Evolutionary conservation across 352 stramenopile species (phyloP).

Genomic region (Aphanomyces invadans): DNA sequence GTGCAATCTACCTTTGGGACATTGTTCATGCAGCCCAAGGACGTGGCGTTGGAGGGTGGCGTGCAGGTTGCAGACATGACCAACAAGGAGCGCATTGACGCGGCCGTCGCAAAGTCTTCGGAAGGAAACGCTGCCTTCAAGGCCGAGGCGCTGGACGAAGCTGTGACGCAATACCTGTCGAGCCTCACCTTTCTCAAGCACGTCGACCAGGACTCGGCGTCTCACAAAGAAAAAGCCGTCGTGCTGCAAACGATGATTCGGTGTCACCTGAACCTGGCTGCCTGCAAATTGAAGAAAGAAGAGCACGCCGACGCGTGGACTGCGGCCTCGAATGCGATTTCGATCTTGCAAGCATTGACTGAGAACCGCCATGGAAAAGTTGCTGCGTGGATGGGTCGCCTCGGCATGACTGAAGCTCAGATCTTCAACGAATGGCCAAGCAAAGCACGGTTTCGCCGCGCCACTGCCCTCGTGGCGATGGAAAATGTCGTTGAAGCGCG

Average conservation of each 20-base stretch:
- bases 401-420: conserved; percentile 65
- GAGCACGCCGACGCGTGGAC: conserved; percentile 60
- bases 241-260: conserved; percentile 86
- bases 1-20: conserved; percentile 54
- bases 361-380: conserved; percentile 77
- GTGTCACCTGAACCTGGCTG: conserved; percentile 78
- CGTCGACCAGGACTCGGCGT: conserved; percentile 64
- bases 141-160: conserved; percentile 45
- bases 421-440: conserved; percentile 82
- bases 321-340: conserved; percentile 73
- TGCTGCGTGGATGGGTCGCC: conserved; percentile 74
- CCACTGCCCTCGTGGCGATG: conserved; percentile 64
- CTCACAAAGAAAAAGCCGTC: conserved; percentile 78
- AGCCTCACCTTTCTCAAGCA: conserved; percentile 62
- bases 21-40: conserved; percentile 77
- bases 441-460: conserved; percentile 77
- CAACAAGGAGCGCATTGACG: conserved; percentile 63
- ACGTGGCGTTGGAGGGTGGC: conserved; percentile 51
- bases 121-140: conserved; percentile 68
- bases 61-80: conserved; percentile 34
- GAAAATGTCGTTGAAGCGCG: conserved; percentile 66
- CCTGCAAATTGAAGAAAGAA: conserved; percentile 76
- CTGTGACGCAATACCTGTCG: conserved; percentile 68
- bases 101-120: conserved; percentile 57
- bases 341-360: conserved; percentile 61